Percentiles rank a stretch among this genome's conserved stretches.
These are phyloP conservation scores for Phylloporus arenicola DNA, from an alignment of 768 basidiomycete genomes.

Conservation along the genomic window DNA sequence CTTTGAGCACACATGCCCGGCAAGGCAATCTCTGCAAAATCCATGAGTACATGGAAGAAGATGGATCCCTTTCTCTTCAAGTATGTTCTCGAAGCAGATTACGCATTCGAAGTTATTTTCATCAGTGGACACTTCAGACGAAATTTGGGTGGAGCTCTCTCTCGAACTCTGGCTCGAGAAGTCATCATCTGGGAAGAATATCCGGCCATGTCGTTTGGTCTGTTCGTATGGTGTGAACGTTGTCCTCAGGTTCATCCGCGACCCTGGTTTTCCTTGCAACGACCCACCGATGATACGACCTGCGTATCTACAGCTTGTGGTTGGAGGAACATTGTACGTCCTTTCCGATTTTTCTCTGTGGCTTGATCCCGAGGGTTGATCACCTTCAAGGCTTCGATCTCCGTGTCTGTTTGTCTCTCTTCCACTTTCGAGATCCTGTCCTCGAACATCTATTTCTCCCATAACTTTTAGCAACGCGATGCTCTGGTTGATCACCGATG, in stretches of 20 bases:
- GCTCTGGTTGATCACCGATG: constrained; percentile 42
- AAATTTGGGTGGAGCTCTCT: background rate
- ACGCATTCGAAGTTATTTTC: constrained; percentile 41
- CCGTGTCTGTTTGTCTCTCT: background rate
- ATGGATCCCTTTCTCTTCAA: constrained; percentile 37
- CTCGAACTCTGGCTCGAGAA: background rate
- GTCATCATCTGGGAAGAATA: constrained; percentile 19
- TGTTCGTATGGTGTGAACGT: constrained; percentile 15
- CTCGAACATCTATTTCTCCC: constrained; percentile 35
- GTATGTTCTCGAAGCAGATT: constrained; percentile 49
- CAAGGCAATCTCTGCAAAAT: constrained; percentile 52
- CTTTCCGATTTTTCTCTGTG: background rate
- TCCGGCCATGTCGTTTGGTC: constrained; percentile 22
- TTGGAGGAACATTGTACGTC: background rate
- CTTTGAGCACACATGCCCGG: constrained; percentile 38
- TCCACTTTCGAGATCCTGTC: constrained; percentile 9
- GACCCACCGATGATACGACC: background rate
- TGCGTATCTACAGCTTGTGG: background rate
- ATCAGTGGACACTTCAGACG: constrained; percentile 1
- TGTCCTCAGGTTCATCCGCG: background rate
- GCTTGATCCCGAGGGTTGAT: constrained; percentile 1
- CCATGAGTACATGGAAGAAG: constrained; percentile 42
- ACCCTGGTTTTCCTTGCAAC: constrained; percentile 5
- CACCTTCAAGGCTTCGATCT: background rate
- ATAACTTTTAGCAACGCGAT: constrained; percentile 39